Base-by-base conservation (phyloP, 2,329 filamentous ascomycete species). In the Ceratocystis cubensis region DNA sequence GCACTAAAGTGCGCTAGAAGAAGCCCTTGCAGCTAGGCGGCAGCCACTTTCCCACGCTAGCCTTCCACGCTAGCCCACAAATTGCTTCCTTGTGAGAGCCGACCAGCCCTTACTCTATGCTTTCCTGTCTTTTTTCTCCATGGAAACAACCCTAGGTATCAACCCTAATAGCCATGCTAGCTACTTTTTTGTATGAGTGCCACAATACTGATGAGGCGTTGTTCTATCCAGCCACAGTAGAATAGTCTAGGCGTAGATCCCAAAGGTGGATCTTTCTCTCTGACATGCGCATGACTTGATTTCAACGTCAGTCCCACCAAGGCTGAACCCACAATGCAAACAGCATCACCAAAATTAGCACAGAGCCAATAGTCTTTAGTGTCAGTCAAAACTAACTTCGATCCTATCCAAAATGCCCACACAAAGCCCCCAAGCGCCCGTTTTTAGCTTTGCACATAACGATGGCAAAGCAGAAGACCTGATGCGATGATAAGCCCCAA, bases 281-380 rank as follows among this genome's bases (percentile, higher is more conserved):
- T 59, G 56, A 59, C 56, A 37, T 59, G 56, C 20, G 30, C 56
- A 59, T 59, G 56, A 30, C 56, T 37, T 13, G 22, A 37, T 59
- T 59, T 59, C 56, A 59, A 59, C 56, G 56, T 59, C 56, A 22
- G 30, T 59, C 30, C 48, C 48, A 53, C 48, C 56, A 59, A 59
- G 56, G 56, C 56, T 59, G 56, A 37, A 20, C 17, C 13, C 56
- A 33, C 17, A 41, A 59, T 33, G 56, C 30, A 59, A 59, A n/a
- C 56, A 59, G 30, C 56, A 59, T 59, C 56, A 37, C 30, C 56
- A 59, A 59, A 59, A 25, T 33, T 59, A 37, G 56, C 28, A 6
- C 28, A n/a, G 28, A 59, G 56, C 56, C 56, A n/a, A 59, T 28
- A 59, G 56, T 13, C 25, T n/a, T 13, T 6, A 37, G 28, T n/a